A percentile compares a stretch with the other conserved stretches of the same genome.
phyloP scores from a whole-genome alignment of 2,329 filamentous ascomycete genomes.

The Cladophialophora yegresii region DNA sequence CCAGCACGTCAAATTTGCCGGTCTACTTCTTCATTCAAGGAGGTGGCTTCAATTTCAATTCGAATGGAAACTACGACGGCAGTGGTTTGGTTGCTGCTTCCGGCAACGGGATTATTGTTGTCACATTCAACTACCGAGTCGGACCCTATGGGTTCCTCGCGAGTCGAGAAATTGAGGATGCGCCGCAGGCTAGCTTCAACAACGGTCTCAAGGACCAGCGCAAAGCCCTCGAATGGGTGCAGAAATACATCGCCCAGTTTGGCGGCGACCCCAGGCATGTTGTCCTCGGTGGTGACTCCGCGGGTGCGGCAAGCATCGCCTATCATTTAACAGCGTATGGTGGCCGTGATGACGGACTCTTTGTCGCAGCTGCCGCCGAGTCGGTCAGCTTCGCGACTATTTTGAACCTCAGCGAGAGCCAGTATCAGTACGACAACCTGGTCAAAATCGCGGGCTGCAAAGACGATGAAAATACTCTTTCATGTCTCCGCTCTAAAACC shows the following conservation, averaged over 20 bases:
- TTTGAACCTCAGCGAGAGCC: slow-evolving; percentile 51
- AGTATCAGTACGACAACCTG: slow-evolving; percentile 57
- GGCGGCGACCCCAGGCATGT: slow-evolving; percentile 70
- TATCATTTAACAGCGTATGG: slow-evolving; percentile 62
- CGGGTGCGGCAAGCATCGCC: slow-evolving; percentile 65
- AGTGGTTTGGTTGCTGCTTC: slow-evolving; percentile 62
- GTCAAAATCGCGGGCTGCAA: slow-evolving; percentile 53
- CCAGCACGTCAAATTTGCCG: slow-evolving; percentile 55
- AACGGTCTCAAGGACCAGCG: slow-evolving; percentile 71
- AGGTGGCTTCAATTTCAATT: slow-evolving; percentile 63
- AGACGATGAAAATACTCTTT: slow-evolving; percentile 19
- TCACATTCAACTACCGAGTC: slow-evolving; percentile 75
- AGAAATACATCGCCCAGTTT: slow-evolving; percentile 66
- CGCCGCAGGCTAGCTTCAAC: slow-evolving; percentile 55
- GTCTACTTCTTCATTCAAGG: slow-evolving; percentile 66
- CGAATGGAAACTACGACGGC: slow-evolving; percentile 63
- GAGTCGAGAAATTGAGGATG: slow-evolving; percentile 54
- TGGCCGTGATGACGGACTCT: slow-evolving; percentile 52
- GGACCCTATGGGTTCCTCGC: slow-evolving; percentile 72
- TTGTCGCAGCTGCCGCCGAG: slow-evolving; percentile 57
- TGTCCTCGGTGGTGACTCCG: slow-evolving; percentile 67
- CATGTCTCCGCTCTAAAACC: slow-evolving; percentile 53
- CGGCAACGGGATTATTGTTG: slow-evolving; percentile 64
- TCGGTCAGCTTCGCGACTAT: slow-evolving; percentile 57
- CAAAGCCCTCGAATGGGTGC: slow-evolving; percentile 69